phyloP scores from a whole-genome alignment of 768 basidiomycete genomes.

The Mycena filopes region DNA sequence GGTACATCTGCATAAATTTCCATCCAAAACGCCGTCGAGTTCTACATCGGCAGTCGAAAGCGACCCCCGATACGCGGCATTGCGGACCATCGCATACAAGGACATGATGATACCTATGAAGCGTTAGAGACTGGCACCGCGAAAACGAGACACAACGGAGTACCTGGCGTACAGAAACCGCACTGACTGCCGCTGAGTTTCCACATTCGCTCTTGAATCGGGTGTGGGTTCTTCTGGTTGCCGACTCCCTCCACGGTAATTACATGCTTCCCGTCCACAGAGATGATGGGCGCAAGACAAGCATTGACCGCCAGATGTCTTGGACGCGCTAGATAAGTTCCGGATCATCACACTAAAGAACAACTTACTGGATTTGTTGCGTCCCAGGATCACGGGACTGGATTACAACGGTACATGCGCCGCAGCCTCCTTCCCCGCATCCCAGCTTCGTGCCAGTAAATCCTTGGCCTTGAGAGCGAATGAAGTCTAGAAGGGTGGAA shows the following conservation, averaged over 20 bases:
- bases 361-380: conserved; percentile 30
- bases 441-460: conserved; percentile 35
- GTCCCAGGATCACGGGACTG: conserved; percentile 27
- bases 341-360: not conserved
- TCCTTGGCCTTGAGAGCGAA: conserved; percentile 34
- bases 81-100: conserved; percentile 32
- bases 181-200: conserved; percentile 33
- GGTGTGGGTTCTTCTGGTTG: conserved; percentile 32
- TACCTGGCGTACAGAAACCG: conserved; percentile 34
- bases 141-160: not conserved
- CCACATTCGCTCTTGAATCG: conserved; percentile 32
- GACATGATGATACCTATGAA: conserved; percentile 32
- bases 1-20: conserved; percentile 34
- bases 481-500: conserved; percentile 32
- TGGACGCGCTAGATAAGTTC: conserved; percentile 1
- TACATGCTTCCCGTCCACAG: conserved; percentile 35
- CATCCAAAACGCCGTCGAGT: conserved; percentile 33
- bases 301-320: conserved; percentile 35
- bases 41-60: conserved; percentile 32
- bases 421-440: conserved; percentile 35
- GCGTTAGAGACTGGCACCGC: not conserved
- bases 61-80: conserved; percentile 35
- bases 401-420: conserved; percentile 34
- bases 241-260: conserved; percentile 36
- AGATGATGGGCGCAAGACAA: conserved; percentile 32